These are phyloP conservation scores for Trichoderma gamsii DNA, from an alignment of 495 filamentous ascomycete species.

Conservation along the genomic window DNA sequence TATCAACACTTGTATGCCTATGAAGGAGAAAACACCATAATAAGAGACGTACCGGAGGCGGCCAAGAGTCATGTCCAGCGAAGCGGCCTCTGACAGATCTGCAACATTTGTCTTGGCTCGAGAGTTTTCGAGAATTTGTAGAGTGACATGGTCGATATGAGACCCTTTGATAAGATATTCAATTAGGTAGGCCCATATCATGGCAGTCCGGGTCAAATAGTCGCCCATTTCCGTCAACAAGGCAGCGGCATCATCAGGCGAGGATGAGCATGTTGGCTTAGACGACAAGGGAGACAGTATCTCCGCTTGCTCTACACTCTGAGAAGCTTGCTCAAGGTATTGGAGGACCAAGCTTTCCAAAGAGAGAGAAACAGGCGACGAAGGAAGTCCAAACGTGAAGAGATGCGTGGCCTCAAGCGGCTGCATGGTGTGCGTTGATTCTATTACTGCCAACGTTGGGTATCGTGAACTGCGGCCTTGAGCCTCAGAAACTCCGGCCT, in stretches of 20 bases:
- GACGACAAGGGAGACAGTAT: neutral
- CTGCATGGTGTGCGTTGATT: neutral
- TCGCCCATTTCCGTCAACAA: conserved; percentile 10
- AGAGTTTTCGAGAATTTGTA: neutral
- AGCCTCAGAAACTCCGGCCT: neutral
- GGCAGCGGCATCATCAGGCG: neutral
- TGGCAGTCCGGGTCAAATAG: neutral
- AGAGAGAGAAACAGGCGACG: neutral
- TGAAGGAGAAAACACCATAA: neutral
- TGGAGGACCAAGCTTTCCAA: neutral
- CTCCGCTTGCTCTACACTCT: neutral
- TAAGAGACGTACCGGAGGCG: neutral
- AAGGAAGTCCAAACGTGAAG: neutral
- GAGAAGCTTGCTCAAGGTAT: conserved; percentile 1
- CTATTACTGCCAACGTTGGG: neutral
- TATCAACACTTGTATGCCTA: neutral
- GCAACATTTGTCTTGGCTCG: neutral
- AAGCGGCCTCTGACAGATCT: neutral
- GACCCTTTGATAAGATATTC: neutral
- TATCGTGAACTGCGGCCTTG: neutral
- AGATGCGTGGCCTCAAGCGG: neutral
- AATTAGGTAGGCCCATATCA: neutral
- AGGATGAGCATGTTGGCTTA: neutral
- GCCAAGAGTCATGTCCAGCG: neutral
- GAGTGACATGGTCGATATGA: conserved; percentile 4